Conservation (phyloP, 257 asterid species). For the Thymus mandschuricus region DNA sequence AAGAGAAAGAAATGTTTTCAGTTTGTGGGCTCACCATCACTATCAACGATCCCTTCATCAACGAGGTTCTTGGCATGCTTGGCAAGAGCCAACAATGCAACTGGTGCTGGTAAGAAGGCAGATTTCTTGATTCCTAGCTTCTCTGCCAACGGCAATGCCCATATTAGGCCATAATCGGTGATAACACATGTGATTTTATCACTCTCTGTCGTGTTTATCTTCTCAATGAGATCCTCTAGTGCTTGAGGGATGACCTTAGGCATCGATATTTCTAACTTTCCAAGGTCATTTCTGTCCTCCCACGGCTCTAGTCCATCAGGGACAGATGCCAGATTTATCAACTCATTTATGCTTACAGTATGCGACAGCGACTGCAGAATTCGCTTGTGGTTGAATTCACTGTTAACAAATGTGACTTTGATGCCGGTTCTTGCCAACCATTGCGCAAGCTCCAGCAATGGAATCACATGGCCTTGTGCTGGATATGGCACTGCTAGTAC, state of each 20-base stretch:
- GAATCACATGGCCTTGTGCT: conserved; percentile 83
- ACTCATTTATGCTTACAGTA: conserved; percentile 23
- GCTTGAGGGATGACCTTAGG: conserved; percentile 47
- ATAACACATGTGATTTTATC: conserved; percentile 50
- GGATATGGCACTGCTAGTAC: conserved; percentile 63
- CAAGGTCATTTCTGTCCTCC: conserved; percentile 60
- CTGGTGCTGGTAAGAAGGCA: conserved; percentile 52
- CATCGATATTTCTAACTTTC: conserved; percentile 35
- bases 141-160: conserved; percentile 52
- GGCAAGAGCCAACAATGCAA: conserved; percentile 39
- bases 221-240: conserved; percentile 45
- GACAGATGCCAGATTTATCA: conserved; percentile 45
- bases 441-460: conserved; percentile 60
- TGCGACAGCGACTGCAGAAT: conserved; percentile 40
- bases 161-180: conserved; percentile 51
- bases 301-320: conserved; percentile 66
- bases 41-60: conserved; percentile 52
- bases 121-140: conserved; percentile 46
- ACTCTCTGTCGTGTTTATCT: conserved; percentile 29
- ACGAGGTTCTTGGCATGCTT: conserved; percentile 40
- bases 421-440: conserved; percentile 46
- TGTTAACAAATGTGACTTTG: conserved; percentile 58
- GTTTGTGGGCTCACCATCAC: conserved; percentile 40
- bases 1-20: not conserved
- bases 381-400: conserved; percentile 56